Conservation (phyloP, 441 rosid species). For the Biscutella laevigata region DNA sequence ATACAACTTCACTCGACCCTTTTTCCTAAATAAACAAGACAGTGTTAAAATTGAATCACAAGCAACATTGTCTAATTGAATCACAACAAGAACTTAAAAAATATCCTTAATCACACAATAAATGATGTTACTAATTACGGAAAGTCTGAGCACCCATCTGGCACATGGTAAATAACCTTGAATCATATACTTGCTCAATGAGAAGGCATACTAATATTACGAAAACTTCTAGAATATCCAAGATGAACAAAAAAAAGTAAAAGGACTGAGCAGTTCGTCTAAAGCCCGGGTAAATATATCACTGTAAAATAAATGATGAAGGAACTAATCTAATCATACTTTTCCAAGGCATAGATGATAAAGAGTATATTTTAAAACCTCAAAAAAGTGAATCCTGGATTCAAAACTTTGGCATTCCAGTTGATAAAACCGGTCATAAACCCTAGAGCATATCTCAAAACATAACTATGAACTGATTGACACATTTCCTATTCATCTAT, state of each 20-base stretch:
- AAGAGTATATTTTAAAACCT: background rate
- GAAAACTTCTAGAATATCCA: background rate
- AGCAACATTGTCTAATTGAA: background rate
- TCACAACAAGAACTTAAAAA: background rate
- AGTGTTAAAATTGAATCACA: background rate
- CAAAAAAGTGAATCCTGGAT: background rate
- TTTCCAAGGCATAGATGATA: background rate
- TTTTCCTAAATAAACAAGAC: conserved; percentile 38
- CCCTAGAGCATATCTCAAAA: conserved; percentile 8
- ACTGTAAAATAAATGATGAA: background rate
- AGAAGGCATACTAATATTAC: background rate
- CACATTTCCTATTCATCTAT: conserved; percentile 6
- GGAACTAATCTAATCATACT: background rate
- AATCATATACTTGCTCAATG: background rate
- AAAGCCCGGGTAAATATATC: no score
- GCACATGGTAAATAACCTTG: background rate
- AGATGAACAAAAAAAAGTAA: background rate
- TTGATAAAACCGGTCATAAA: conserved; percentile 1
- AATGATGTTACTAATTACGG: background rate
- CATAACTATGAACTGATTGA: background rate
- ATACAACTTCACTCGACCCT: conserved; percentile 49
- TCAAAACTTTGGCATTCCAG: background rate
- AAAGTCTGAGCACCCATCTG: background rate
- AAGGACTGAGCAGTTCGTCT: background rate
- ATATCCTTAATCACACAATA: background rate